Base-by-base conservation (phyloP, 208 protist species). In the Naegleria lovaniensis region DNA sequence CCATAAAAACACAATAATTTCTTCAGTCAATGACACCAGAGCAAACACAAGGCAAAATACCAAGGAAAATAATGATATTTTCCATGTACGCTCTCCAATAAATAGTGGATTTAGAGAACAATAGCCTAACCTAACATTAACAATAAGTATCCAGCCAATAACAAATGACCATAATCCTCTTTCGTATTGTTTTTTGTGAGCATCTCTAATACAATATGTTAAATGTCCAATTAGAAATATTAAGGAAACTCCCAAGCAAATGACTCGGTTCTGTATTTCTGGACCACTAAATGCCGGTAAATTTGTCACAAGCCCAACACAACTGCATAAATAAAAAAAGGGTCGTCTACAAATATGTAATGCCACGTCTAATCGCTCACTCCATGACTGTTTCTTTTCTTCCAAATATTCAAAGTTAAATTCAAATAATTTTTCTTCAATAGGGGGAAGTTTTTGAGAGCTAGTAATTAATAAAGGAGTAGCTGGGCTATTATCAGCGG, bases 111-210 rank as follows among this genome's bases (percentile, higher is more conserved):
- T 85, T 11, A 85, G 38, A 19, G 83, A 43, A 85, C 13, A 22
- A 48, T 85, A 85, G 15, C 39, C 83, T 6, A 85, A 85, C 29
- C 83, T 39, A 40, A 85, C 0, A 48, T 85, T 51, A 29, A 85
- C 39, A 40, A 85, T 43, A 5, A 85, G 9, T 16, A 85, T 16
- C 83, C 83, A 85, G 29, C 83, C 83, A 48, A 85, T 39, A 5
- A 85, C 7, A 40, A 85, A 40, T 43, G 39, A 40, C 83, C 83
- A 85, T 48, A 85, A 43, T 43, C 40, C 39, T 85, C 83, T 85
- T 85, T 85, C 83, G 9, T 9, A 79, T 36, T 79, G 67, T 79
- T 79, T 79, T 1, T 79, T 79, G n/a, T 36, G 16, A 9, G 29
- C 29, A 79, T 79, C 67, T 79, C 67, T 79, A 25, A 79, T 79